phyloP scores from a whole-genome alignment of 208 protist genomes.

The Endotrypanum monterogeii region DNA sequence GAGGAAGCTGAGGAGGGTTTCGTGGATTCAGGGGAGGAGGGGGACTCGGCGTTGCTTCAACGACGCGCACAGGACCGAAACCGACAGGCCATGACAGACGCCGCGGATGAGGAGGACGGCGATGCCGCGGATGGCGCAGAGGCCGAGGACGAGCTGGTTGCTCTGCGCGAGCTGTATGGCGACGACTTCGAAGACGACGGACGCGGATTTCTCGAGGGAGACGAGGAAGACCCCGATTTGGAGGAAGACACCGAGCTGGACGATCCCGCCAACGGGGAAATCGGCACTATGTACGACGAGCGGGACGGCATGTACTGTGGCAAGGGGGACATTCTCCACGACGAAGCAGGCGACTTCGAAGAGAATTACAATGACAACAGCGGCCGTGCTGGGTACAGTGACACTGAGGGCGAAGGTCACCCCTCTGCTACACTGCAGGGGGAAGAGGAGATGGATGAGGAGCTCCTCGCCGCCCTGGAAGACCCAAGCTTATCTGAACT shows the following conservation, averaged over 20 bases:
- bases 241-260: conserved; percentile 66
- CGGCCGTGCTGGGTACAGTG: conserved; percentile 23
- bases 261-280: conserved; percentile 40
- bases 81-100: conserved; percentile 39
- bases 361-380: conserved; percentile 42
- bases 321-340: conserved; percentile 35
- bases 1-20: conserved; percentile 27
- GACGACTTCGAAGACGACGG: conserved; percentile 85
- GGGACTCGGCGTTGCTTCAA: conserved; percentile 10
- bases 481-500: conserved; percentile 72
- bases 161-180: conserved; percentile 87
- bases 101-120: conserved; percentile 43
- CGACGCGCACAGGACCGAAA: conserved; percentile 39
- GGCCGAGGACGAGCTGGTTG: conserved; percentile 74
- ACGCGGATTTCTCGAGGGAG: conserved; percentile 35
- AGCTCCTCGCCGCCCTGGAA: conserved; percentile 57
- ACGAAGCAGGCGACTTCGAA: conserved; percentile 59
- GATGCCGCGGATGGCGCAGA: conserved; percentile 32
- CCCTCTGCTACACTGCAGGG: background rate
- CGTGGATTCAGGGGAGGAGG: conserved; percentile 28
- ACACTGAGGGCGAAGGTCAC: conserved; percentile 16
- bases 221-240: conserved; percentile 62
- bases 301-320: conserved; percentile 32
- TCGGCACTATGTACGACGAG: conserved; percentile 17
- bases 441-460: conserved; percentile 56